Conservation (phyloP, 371 early-diverging fungal species). For the Encephalitozoon cuniculi region DNA sequence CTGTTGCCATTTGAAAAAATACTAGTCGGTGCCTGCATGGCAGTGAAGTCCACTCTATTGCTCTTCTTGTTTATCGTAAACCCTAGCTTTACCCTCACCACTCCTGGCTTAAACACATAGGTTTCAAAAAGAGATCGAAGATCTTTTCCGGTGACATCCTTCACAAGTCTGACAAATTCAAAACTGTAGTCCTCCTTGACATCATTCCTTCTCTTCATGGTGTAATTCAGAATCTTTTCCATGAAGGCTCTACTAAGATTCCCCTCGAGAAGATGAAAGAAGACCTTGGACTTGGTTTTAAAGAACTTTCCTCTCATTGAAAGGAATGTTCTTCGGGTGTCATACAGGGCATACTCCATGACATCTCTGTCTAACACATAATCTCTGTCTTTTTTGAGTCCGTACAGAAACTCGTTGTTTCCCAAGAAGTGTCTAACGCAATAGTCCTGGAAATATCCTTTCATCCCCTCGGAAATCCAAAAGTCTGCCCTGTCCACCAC, state of each 20-base stretch:
- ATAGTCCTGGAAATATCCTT: constrained; percentile 53
- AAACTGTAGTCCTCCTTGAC: constrained; percentile 32
- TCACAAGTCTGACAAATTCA: constrained; percentile 54
- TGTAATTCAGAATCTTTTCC: constrained; percentile 58
- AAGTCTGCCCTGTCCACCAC: constrained; percentile 13
- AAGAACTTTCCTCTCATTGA: constrained; percentile 50
- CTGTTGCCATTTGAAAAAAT: constrained; percentile 45
- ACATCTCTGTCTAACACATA: constrained; percentile 56
- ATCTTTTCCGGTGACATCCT: constrained; percentile 61
- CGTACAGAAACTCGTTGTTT: constrained; percentile 57
- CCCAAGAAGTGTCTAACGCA: constrained; percentile 54
- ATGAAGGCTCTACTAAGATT: constrained; percentile 60
- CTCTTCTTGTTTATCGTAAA: constrained; percentile 55
- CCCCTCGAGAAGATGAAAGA: constrained; percentile 58
- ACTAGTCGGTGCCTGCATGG: constrained; percentile 48
- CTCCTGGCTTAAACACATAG: constrained; percentile 57
- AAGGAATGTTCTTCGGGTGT: constrained; percentile 19
- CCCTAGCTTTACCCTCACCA: constrained; percentile 41
- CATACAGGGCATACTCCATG: constrained; percentile 55
- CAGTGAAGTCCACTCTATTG: constrained; percentile 46
- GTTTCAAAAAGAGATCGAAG: constrained; percentile 55
- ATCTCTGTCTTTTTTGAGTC: constrained; percentile 48
- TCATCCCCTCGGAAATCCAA: constrained; percentile 57
- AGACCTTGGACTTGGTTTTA: constrained; percentile 48
- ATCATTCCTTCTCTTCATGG: constrained; percentile 13